phyloP scores from a whole-genome alignment of 2,329 filamentous ascomycete genomes.

The Ophiosphaerella korrae region DNA sequence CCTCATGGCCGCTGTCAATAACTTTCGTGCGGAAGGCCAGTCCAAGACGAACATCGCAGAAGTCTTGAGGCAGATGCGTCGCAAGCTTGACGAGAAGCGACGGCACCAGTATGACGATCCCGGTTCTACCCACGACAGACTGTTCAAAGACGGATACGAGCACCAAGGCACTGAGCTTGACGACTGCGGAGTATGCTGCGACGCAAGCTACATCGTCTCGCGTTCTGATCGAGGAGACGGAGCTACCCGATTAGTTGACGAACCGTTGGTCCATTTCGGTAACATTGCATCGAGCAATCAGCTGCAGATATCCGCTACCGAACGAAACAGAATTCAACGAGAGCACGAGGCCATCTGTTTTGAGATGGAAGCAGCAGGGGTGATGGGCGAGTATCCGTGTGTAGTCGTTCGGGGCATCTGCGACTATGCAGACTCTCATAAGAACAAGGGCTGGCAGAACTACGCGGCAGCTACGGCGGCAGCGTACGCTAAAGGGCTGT shows the following conservation, averaged over 20 bases:
- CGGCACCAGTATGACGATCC: slow-evolving; percentile 12
- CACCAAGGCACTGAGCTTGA: slow-evolving; percentile 10
- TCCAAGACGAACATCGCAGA: slow-evolving; percentile 13
- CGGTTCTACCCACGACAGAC: slow-evolving; percentile 10
- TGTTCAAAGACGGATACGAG: slow-evolving; percentile 11
- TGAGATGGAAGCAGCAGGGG: too few species aligned
- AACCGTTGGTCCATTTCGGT: slow-evolving; percentile 22
- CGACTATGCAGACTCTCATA: slow-evolving; percentile 30
- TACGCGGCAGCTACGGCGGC: slow-evolving; percentile 21
- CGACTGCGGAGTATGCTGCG: slow-evolving; percentile 13
- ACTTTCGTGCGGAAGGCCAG: slow-evolving; percentile 8
- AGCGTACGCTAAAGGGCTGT: slow-evolving; percentile 19
- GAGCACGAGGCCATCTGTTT: slow-evolving; percentile 26
- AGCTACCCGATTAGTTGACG: slow-evolving; percentile 10
- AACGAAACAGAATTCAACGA: slow-evolving; percentile 14
- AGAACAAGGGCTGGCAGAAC: slow-evolving; percentile 23
- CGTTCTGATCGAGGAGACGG: slow-evolving; percentile 7
- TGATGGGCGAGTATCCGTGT: slow-evolving; percentile 21
- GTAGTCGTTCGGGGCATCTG: slow-evolving; percentile 25
- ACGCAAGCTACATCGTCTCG: slow-evolving; percentile 3
- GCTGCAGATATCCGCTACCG: slow-evolving; percentile 14
- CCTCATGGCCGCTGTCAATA: slow-evolving; percentile 14
- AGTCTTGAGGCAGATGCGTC: slow-evolving; percentile 13
- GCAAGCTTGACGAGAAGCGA: slow-evolving; percentile 13
- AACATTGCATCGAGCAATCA: slow-evolving; percentile 27